These are phyloP conservation scores for Beta lomatogona DNA, from an alignment of 179 eudicot species.

Conservation along the genomic window DNA sequence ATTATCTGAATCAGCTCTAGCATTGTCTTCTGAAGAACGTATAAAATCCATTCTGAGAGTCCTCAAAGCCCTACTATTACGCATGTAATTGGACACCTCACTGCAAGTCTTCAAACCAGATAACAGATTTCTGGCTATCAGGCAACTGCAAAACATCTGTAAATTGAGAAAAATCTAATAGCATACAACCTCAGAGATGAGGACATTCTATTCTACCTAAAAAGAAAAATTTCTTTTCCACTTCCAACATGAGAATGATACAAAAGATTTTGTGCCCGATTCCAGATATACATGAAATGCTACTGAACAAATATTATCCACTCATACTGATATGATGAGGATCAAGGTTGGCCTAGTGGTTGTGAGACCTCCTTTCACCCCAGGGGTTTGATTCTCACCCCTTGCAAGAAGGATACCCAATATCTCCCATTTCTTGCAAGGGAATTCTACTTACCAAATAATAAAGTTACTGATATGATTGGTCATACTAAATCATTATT, in stretches of 20 bases:
- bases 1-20: conserved; percentile 43
- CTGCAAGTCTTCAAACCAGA: conserved; percentile 87
- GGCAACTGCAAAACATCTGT: conserved; percentile 67
- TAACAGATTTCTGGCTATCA: conserved; percentile 81
- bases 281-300: neutral
- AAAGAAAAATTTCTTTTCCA: neutral
- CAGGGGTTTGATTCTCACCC: no score
- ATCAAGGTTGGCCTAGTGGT: no score
- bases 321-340: neutral
- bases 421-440: no score
- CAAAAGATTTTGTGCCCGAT: neutral
- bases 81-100: conserved; percentile 79
- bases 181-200: neutral
- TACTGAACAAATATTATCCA: neutral
- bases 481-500: neutral
- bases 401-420: no score
- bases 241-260: neutral
- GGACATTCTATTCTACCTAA: neutral
- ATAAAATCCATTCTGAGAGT: conserved; percentile 40
- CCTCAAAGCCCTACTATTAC: conserved; percentile 45
- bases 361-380: no score
- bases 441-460: no score
- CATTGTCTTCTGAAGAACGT: conserved; percentile 50
- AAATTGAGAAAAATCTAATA: conserved; percentile 14
- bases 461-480: neutral